phyloP scores from a whole-genome alignment of 768 basidiomycete genomes.

The Mrakia gelida region DNA sequence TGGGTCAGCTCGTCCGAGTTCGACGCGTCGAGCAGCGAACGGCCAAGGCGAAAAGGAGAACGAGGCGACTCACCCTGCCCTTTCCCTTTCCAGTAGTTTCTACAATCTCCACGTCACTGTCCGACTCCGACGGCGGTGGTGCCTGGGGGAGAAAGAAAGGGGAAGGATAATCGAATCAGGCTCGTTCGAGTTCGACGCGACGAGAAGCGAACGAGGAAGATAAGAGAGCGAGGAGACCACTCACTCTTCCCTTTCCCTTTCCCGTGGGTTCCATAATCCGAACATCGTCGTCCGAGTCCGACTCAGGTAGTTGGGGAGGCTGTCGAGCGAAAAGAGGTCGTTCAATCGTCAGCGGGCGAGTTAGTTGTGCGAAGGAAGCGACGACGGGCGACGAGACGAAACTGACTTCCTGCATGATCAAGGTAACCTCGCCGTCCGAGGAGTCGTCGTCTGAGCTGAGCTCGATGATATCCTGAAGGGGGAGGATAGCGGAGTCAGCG shows the following conservation, averaged over 20 bases:
- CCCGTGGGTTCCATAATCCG: neutral
- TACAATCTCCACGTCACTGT: neutral
- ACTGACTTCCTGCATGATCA: too few species aligned
- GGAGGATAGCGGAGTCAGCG: too few species aligned
- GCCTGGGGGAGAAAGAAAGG: neutral
- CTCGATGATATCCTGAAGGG: neutral
- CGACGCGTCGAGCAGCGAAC: neutral
- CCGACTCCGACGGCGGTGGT: neutral
- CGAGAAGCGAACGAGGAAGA: too few species aligned
- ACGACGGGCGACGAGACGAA: neutral
- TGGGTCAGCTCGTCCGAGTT: neutral
- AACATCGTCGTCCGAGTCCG: neutral
- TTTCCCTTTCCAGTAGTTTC: neutral
- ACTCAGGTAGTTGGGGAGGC: neutral
- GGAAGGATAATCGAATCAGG: neutral
- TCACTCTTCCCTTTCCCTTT: neutral
- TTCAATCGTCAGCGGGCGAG: too few species aligned
- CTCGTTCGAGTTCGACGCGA: neutral
- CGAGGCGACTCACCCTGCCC: neutral
- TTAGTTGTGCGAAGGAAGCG: neutral
- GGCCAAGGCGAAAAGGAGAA: too few species aligned
- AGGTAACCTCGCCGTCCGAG: neutral
- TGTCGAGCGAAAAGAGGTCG: neutral
- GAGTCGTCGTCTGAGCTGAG: neutral
- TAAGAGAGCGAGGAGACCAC: neutral